A percentile compares a stretch with the other conserved stretches of the same genome.
Conservation (phyloP, 148 eudicot genomes). For the Gaultheria prostrata region DNA sequence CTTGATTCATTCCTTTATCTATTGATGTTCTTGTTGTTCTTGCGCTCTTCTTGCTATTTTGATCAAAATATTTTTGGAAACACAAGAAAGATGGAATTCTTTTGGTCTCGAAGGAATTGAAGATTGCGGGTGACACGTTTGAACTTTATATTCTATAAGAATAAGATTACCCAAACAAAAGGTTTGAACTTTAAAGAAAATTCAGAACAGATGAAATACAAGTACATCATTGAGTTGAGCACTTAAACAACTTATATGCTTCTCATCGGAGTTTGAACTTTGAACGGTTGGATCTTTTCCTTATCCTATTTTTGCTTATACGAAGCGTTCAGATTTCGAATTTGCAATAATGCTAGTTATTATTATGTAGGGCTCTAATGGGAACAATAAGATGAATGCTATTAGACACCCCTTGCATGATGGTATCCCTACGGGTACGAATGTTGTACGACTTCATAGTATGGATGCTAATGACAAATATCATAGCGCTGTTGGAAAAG, state of each 20-base stretch:
- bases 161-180: no score
- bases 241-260: no score
- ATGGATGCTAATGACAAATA: slow-evolving; percentile 7
- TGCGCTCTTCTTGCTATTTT: neutral
- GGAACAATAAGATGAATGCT: neutral
- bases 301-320: neutral
- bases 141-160: no score
- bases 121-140: no score
- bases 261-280: no score
- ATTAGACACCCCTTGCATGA: neutral
- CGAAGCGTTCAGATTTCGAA: neutral
- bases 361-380: neutral
- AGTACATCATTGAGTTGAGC: no score
- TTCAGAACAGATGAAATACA: no score
- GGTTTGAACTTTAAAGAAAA: no score
- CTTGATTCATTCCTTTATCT: no score
- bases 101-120: no score
- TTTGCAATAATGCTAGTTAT: neutral
- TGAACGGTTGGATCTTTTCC: neutral
- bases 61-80: neutral
- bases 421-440: neutral
- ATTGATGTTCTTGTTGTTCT: no score
- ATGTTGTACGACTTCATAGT: slow-evolving; percentile 17
- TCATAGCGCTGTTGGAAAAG: neutral
- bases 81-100: no score